Percentiles rank a stretch among this genome's conserved stretches.
Conservation (phyloP, 768 basidiomycete genomes). For the Leucogyrophana mollusca region DNA sequence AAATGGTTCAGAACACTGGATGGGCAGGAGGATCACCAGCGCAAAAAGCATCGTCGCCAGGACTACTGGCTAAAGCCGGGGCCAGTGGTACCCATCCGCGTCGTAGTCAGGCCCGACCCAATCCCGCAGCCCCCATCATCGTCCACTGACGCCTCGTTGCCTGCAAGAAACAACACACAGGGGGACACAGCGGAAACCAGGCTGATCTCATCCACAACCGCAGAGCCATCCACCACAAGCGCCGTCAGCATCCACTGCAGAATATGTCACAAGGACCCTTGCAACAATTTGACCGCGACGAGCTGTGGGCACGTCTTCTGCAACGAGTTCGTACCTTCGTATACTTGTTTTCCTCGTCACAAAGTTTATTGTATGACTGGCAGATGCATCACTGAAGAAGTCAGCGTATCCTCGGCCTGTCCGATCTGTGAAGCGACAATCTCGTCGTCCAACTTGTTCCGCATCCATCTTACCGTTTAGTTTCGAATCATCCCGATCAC, state of each 20-base stretch:
- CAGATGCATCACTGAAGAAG: slow-evolving; percentile 54
- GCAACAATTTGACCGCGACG: slow-evolving; percentile 53
- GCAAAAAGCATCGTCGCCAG: too few species aligned
- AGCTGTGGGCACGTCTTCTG: slow-evolving; percentile 68
- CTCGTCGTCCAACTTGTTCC: slow-evolving; percentile 55
- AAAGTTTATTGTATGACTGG: background rate
- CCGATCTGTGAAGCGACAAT: slow-evolving; percentile 52
- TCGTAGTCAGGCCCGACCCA: too few species aligned
- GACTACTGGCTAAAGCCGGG: too few species aligned
- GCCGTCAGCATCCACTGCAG: slow-evolving; percentile 44
- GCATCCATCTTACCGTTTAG: slow-evolving; percentile 38
- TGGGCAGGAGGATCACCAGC: too few species aligned
- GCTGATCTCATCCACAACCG: too few species aligned
- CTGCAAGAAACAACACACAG: too few species aligned
- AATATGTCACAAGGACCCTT: slow-evolving; percentile 45
- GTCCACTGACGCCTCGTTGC: too few species aligned
- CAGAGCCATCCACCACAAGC: background rate
- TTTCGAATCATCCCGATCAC: background rate
- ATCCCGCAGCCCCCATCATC: too few species aligned
- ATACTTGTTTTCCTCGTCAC: slow-evolving; percentile 1
- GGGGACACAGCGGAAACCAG: too few species aligned
- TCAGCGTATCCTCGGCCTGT: slow-evolving; percentile 46
- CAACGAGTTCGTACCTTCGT: slow-evolving; percentile 40
- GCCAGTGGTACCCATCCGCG: too few species aligned
- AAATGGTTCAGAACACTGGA: too few species aligned